Evolutionary conservation across 139 green algal genomes (phyloP).

Genomic region (Chlamydomonas schloesseri): DNA sequence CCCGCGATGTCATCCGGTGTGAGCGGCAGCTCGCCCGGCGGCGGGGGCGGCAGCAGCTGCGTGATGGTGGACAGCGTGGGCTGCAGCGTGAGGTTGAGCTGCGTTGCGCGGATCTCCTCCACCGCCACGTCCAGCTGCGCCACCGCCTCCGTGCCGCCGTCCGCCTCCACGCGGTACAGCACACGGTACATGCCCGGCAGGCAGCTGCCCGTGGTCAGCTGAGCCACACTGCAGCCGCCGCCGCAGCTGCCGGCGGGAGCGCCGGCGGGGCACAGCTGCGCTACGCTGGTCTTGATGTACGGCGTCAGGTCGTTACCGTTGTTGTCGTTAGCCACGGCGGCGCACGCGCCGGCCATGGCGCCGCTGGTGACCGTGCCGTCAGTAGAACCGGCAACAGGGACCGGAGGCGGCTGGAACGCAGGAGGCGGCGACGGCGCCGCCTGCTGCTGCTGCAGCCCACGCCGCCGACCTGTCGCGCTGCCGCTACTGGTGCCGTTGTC

Average conservation of each 20-base stretch:
- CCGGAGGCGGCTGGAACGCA: too few relatives aligned
- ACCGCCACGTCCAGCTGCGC: neutral
- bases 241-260: neutral
- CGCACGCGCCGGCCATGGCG: too few relatives aligned
- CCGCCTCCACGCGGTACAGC: neutral
- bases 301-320: neutral
- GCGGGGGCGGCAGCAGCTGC: too few relatives aligned
- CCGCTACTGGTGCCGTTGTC: too few relatives aligned
- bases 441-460: too few relatives aligned
- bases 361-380: too few relatives aligned
- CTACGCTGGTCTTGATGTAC: neutral
- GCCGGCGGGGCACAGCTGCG: neutral
- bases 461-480: too few relatives aligned
- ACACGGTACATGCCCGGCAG: conserved; percentile 19
- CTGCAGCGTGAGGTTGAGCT: neutral
- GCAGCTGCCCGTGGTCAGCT: neutral
- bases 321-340: neutral
- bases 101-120: neutral
- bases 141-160: too few relatives aligned
- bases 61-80: neutral
- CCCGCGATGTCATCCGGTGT: neutral
- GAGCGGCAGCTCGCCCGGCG: too few relatives aligned
- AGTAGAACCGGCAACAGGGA: too few relatives aligned
- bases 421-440: too few relatives aligned
- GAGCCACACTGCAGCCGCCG: neutral